Conservation (phyloP, 2,329 filamentous ascomycete genomes). For the Aspergillus arachidicola region DNA sequence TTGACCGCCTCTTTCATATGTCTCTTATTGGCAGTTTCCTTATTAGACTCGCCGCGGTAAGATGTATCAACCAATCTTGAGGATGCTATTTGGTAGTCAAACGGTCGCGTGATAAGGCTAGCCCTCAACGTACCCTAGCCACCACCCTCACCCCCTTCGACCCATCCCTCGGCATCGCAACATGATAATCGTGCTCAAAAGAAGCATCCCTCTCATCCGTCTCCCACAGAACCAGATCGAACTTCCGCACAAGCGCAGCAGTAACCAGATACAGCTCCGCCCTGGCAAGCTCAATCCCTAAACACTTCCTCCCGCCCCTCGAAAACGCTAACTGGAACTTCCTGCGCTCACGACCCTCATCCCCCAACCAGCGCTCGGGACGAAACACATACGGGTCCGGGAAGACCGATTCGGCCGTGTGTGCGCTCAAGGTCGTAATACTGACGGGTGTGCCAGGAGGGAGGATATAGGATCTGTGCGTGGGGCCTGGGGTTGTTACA, state of each 20-base stretch:
- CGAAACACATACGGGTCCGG: constrained; percentile 36
- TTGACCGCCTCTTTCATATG: not conserved
- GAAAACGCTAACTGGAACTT: constrained; percentile 46
- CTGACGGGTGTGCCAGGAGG: constrained; percentile 38
- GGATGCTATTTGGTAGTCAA: too few relatives aligned
- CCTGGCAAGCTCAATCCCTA: constrained; percentile 43
- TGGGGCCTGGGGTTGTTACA: constrained; percentile 24
- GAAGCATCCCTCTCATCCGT: constrained; percentile 30
- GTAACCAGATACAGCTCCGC: constrained; percentile 33
- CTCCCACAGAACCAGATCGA: constrained; percentile 31
- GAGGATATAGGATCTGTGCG: constrained; percentile 20
- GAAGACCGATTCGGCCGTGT: constrained; percentile 35
- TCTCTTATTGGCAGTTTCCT: not conserved
- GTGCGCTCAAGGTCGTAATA: constrained; percentile 40
- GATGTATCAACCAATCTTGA: too few relatives aligned
- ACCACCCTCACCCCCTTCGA: constrained; percentile 28
- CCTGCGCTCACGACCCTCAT: constrained; percentile 33
- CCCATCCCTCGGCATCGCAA: constrained; percentile 28
- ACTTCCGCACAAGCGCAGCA: constrained; percentile 28
- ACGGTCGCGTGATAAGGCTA: too few relatives aligned
- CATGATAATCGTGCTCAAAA: constrained; percentile 32
- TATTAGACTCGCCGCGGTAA: too few relatives aligned
- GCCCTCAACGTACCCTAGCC: not conserved
- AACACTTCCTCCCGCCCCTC: constrained; percentile 45
- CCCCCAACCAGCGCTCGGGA: constrained; percentile 46